A percentile compares a stretch with the other conserved stretches of the same genome.
phyloP scores from a whole-genome alignment of 1,284 basidiomycete species.

The Apiotrichum mycotoxinovorans region DNA sequence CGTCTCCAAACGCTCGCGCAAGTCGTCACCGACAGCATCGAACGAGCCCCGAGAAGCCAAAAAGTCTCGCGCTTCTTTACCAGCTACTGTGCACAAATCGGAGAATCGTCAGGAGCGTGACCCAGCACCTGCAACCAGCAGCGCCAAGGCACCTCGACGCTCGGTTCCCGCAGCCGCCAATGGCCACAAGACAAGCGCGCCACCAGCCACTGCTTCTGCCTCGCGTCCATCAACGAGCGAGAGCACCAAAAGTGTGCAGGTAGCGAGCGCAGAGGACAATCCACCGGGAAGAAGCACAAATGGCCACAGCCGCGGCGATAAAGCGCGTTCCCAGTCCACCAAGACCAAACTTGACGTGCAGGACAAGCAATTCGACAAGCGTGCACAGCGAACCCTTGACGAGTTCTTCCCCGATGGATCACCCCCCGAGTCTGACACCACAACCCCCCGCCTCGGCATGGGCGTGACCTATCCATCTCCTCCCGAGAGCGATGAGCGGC shows the following conservation, averaged over 20 bases:
- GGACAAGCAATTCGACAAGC: no score
- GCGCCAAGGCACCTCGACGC: not conserved
- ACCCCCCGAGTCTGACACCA: not conserved
- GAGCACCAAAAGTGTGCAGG: not conserved
- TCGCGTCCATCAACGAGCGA: not conserved
- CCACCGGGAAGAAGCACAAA: not conserved
- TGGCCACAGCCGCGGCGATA: not conserved
- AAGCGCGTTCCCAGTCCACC: not conserved
- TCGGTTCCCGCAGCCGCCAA: not conserved
- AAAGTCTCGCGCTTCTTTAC: not conserved
- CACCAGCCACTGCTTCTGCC: not conserved
- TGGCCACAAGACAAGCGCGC: not conserved
- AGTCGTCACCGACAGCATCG: not conserved
- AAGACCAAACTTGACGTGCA: not conserved
- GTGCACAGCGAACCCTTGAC: not conserved
- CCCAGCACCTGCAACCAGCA: not conserved
- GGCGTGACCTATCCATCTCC: constrained; percentile 20
- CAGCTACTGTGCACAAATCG: not conserved
- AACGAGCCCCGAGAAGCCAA: not conserved
- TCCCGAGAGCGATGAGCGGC: constrained; percentile 27
- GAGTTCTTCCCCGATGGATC: not conserved
- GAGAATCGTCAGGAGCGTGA: not conserved
- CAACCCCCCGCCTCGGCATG: not conserved
- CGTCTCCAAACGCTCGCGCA: not conserved
- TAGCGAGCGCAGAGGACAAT: not conserved